These are phyloP conservation scores for Arachis stenosperma DNA, from an alignment of 306 rosid genomes.

Conservation along the genomic window DNA sequence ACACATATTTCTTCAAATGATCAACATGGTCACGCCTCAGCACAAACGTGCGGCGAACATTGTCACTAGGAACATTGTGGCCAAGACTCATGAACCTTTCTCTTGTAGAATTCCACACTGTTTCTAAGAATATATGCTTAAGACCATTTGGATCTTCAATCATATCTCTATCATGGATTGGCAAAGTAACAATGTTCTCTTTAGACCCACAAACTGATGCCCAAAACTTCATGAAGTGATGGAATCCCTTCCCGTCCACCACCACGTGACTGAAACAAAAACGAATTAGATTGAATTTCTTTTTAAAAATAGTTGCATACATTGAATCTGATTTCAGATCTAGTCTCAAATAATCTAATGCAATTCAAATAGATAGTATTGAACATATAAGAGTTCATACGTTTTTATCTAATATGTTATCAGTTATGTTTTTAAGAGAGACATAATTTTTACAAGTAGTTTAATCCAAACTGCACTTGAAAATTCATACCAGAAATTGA, in stretches of 20 bases:
- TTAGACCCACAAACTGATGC: constrained; percentile 9
- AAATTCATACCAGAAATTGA: neutral
- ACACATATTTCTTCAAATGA: constrained; percentile 35
- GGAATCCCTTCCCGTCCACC: constrained; percentile 28
- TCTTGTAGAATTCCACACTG: neutral
- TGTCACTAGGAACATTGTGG: neutral
- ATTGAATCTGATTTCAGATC: no score
- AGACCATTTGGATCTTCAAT: constrained; percentile 28
- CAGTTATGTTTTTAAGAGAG: no score
- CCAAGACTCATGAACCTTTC: neutral
- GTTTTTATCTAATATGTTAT: no score
- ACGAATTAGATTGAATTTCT: no score
- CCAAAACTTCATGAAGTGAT: constrained; percentile 42
- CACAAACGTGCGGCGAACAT: constrained; percentile 9
- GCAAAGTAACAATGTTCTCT: constrained; percentile 21
- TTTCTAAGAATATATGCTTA: neutral
- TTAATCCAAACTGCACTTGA: no score
- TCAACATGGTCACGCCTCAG: constrained; percentile 19
- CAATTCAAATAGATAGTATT: no score
- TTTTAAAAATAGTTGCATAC: no score
- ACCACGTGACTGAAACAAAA: constrained; percentile 6
- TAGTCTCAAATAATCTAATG: no score
- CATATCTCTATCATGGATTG: constrained; percentile 22
- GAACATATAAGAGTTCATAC: no score
- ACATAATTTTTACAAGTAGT: no score